Conservation (phyloP, 2,329 filamentous ascomycete genomes). For the Talaromyces funiculosus region DNA sequence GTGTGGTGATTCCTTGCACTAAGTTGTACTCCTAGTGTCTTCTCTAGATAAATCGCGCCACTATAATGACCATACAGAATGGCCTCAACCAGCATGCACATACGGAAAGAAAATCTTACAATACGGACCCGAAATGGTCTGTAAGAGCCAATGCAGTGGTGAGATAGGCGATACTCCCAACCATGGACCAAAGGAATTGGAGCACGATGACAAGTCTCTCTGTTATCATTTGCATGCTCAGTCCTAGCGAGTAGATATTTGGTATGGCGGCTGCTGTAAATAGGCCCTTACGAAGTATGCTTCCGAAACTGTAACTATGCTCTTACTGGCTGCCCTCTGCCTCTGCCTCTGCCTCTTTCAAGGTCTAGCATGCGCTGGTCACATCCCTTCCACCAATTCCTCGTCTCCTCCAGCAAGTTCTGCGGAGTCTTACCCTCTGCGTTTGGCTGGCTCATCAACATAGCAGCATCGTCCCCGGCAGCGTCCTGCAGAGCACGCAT, state of each 20-base stretch:
- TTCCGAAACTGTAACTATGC: background rate
- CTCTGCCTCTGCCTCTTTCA: background rate
- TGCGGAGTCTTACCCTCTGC: background rate
- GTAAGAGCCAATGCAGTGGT: slow-evolving; percentile 31
- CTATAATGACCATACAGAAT: slow-evolving; percentile 31
- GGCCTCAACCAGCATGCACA: slow-evolving; percentile 38
- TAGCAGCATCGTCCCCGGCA: background rate
- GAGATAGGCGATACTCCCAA: background rate
- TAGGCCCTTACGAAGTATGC: background rate
- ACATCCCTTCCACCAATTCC: background rate
- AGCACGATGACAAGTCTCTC: background rate
- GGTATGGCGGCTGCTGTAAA: background rate
- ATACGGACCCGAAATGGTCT: slow-evolving; percentile 32
- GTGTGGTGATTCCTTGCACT: slow-evolving; percentile 28
- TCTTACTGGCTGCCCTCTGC: background rate
- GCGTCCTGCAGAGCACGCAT: background rate
- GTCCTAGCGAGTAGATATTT: background rate
- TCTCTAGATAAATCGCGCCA: slow-evolving; percentile 37
- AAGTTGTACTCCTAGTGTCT: slow-evolving; percentile 31
- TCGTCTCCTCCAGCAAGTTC: background rate
- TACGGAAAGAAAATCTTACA: slow-evolving; percentile 35
- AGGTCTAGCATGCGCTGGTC: background rate
- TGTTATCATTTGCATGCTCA: background rate
- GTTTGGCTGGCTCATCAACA: slow-evolving; percentile 1
- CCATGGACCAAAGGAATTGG: background rate